Base-by-base conservation (phyloP, 352 stramenopile genomes). In the Phytophthora cactorum region DNA sequence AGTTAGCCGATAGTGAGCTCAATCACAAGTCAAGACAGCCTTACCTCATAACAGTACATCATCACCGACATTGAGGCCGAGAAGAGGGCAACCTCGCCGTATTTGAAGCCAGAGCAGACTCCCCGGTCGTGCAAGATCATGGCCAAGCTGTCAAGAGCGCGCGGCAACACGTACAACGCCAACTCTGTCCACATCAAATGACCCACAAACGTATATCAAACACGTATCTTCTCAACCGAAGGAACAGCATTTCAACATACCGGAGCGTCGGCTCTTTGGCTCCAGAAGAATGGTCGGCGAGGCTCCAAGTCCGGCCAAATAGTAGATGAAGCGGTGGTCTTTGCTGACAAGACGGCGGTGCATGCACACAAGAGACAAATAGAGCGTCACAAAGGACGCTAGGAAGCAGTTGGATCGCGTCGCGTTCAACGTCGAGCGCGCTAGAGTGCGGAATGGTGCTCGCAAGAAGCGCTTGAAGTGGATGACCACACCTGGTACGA, bases 31-130 rank as follows among this genome's bases (percentile, higher is more conserved):
- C 15, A 55, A 15, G 5, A 25, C 10, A 55, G 41, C 11, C 66
- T 59, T 72, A 90, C 84, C 85, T 95, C 86, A 56, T 93, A 95
- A 59, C 75, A 91, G 69, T 89, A 90, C 88, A 94, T 94, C 70
- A 95, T 88, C 46, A 87, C 72, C 8, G 81, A 75, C 86, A 94
- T 95, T 8, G 86, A 95, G 11, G 72, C 72, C 27, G 85, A 84
- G 55, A 94, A 95, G 41, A 95, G 75, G 47, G 83, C 72, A 32
- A 93, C 76, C 58, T 95, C 88, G 25, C 86, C 88, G 52, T 92
- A 73, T 17, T 69, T 75, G 45, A 94, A 75, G 56, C 86, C 83
- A n/a, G 76, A 73, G 39, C 89, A 80, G 64, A 93, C 84, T 32
- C 79, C 74, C 45, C 80, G 84, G 63, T 93, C 86, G 44, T 81